Conservation (phyloP, 2,329 filamentous ascomycete genomes). For the Fusarium setosum region DNA sequence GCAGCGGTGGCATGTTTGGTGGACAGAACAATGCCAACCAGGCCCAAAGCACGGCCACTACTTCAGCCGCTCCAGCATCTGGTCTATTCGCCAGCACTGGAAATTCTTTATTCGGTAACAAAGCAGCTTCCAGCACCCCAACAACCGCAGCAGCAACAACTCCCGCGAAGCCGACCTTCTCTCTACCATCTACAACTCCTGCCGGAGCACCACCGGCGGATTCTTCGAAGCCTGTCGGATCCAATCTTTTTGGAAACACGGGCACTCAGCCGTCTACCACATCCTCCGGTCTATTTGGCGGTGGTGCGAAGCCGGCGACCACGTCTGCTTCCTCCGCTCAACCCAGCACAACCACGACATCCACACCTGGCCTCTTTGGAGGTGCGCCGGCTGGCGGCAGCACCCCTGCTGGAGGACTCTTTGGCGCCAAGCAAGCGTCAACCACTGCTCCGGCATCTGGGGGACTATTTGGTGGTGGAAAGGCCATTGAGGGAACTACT, state of each 20-base stretch:
- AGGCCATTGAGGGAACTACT: slow-evolving; percentile 41
- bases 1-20: slow-evolving; percentile 38
- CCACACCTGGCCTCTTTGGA: slow-evolving; percentile 48
- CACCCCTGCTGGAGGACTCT: slow-evolving; percentile 47
- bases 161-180: slow-evolving; percentile 59
- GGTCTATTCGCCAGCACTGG: slow-evolving; percentile 46
- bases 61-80: slow-evolving; percentile 41
- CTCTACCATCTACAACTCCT: slow-evolving; percentile 65
- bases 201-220: slow-evolving; percentile 64
- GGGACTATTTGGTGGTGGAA: slow-evolving; percentile 33
- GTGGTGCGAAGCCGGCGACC: slow-evolving; percentile 43
- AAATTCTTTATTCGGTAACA: slow-evolving; percentile 36
- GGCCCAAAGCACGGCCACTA: slow-evolving; percentile 34
- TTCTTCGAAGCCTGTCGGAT: slow-evolving; percentile 41
- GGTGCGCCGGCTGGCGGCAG: slow-evolving; percentile 46
- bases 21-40: slow-evolving; percentile 41
- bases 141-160: slow-evolving; percentile 48
- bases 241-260: slow-evolving; percentile 39
- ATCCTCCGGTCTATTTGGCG: slow-evolving; percentile 45
- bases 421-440: slow-evolving; percentile 46
- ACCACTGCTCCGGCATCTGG: slow-evolving; percentile 40
- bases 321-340: slow-evolving; percentile 31
- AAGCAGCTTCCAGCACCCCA: not conserved
- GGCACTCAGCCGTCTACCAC: slow-evolving; percentile 35
- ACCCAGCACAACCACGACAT: slow-evolving; percentile 28